These are phyloP conservation scores for Tephrocybe sp. DNA, from an alignment of 768 basidiomycete species.

Conservation along the genomic window DNA sequence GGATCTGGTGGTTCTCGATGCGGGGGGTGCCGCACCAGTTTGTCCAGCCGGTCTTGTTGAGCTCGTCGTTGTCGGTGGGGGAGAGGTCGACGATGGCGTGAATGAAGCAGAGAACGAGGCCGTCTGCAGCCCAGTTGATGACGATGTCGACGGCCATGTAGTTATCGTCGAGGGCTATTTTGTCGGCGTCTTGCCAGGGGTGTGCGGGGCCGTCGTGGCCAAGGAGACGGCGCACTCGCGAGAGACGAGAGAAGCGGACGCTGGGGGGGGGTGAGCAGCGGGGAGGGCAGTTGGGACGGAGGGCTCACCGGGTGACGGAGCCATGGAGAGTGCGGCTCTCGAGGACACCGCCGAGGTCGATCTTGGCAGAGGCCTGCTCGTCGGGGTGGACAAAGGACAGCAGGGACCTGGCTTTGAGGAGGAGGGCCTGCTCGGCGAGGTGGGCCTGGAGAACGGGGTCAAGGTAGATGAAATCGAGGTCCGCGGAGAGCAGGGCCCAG, in stretches of 20 bases:
- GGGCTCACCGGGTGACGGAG: constrained; percentile 69
- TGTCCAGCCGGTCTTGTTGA: constrained; percentile 72
- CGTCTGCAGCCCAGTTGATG: constrained; percentile 87
- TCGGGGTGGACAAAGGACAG: constrained; percentile 84
- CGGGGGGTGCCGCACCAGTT: constrained; percentile 86
- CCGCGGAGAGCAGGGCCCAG: constrained; percentile 78
- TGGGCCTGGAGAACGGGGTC: constrained; percentile 78
- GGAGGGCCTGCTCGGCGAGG: constrained; percentile 68
- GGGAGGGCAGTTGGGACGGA: constrained; percentile 14
- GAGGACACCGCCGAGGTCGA: constrained; percentile 74
- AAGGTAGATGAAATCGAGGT: constrained; percentile 78
- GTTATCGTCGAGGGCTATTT: constrained; percentile 65
- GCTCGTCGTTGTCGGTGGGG: constrained; percentile 71
- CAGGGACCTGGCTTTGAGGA: constrained; percentile 68
- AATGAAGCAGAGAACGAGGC: constrained; percentile 85
- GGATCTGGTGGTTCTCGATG: constrained; percentile 57
- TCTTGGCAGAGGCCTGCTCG: constrained; percentile 71
- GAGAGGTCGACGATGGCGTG: constrained; percentile 79
- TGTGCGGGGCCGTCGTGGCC: constrained; percentile 59
- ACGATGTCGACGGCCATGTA: constrained; percentile 90
- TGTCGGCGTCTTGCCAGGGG: constrained; percentile 65
- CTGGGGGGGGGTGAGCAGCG: constrained; percentile 31
- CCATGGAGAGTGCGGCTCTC: constrained; percentile 77
- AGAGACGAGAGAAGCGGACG: constrained; percentile 78
- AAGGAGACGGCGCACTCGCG: constrained; percentile 69